These are phyloP conservation scores for Monsonia emarginata DNA, from an alignment of 441 rosid genomes.

Conservation along the genomic window DNA sequence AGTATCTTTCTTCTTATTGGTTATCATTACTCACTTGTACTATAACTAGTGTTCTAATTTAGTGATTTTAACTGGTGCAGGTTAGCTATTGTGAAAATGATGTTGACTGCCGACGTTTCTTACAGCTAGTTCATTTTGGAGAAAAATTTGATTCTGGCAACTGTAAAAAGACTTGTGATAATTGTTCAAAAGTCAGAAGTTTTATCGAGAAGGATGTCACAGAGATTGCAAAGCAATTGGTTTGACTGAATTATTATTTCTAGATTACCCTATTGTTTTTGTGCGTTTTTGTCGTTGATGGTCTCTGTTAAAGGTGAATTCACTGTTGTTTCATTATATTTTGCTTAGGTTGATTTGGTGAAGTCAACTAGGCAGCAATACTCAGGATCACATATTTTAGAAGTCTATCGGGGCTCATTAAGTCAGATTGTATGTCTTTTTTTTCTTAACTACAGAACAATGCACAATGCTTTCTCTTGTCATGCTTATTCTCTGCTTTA, in stretches of 20 bases:
- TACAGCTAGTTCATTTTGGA: conserved; percentile 86
- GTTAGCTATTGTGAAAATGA: conserved; percentile 90
- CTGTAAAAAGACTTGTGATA: conserved; percentile 80
- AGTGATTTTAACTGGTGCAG: conserved; percentile 37
- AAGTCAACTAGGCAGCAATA: conserved; percentile 57
- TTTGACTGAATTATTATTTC: conserved; percentile 23
- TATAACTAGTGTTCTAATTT: conserved; percentile 15
- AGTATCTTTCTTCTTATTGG: too few relatives aligned
- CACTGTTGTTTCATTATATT: conserved; percentile 9
- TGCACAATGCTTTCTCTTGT: conserved; percentile 13
- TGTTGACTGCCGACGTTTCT: conserved; percentile 83
- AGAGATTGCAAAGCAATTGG: conserved; percentile 73
- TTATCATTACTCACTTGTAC: conserved; percentile 4
- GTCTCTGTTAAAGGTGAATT: conserved; percentile 11
- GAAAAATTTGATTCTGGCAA: conserved; percentile 64
- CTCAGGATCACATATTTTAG: conserved; percentile 73
- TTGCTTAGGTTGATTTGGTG: conserved; percentile 72
- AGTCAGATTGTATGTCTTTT: conserved; percentile 68
- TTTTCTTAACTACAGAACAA: background rate
- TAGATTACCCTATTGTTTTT: background rate
- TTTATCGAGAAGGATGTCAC: conserved; percentile 81
- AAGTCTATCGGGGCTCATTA: conserved; percentile 84
- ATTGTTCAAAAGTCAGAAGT: conserved; percentile 54
- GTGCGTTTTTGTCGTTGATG: background rate
- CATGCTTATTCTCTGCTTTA: conserved; percentile 9